These are phyloP conservation scores for Talaromyces sp. DNA, from an alignment of 2,329 filamentous ascomycete genomes.

Conservation along the genomic window DNA sequence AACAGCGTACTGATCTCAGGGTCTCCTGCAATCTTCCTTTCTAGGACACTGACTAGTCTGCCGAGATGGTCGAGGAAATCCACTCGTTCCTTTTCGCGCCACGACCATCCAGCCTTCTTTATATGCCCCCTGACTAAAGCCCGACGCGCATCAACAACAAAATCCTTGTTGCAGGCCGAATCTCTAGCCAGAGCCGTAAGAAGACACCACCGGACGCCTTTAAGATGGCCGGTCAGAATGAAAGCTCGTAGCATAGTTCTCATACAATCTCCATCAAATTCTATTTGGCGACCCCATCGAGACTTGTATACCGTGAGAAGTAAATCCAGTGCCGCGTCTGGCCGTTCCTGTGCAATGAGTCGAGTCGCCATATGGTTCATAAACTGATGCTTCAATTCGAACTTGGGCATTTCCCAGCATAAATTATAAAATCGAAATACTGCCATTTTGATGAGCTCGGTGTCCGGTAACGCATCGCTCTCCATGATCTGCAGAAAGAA, in stretches of 20 bases:
- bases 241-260: constrained; percentile 37
- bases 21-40: constrained; percentile 23
- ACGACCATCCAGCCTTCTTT: not conserved
- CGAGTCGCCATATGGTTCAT: constrained; percentile 25
- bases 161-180: constrained; percentile 27
- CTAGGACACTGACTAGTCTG: constrained; percentile 19
- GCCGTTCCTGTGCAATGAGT: constrained; percentile 24
- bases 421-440: constrained; percentile 38
- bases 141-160: constrained; percentile 32
- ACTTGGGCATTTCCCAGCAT: constrained; percentile 27
- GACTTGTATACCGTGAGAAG: constrained; percentile 35
- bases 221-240: constrained; percentile 23
- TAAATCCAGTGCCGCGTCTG: constrained; percentile 29
- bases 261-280: constrained; percentile 35
- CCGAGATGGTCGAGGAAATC: constrained; percentile 21
- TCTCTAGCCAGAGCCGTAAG: constrained; percentile 32
- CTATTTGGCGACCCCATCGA: constrained; percentile 27
- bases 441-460: constrained; percentile 30
- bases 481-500: constrained; percentile 35
- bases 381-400: constrained; percentile 35
- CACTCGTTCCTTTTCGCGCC: not conserved
- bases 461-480: constrained; percentile 20
- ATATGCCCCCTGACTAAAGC: constrained; percentile 19
- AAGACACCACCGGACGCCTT: constrained; percentile 39
- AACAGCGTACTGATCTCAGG: constrained; percentile 5